Evolutionary conservation across 257 asterid genomes (phyloP).

Genomic region (Penstemon eatonii): DNA sequence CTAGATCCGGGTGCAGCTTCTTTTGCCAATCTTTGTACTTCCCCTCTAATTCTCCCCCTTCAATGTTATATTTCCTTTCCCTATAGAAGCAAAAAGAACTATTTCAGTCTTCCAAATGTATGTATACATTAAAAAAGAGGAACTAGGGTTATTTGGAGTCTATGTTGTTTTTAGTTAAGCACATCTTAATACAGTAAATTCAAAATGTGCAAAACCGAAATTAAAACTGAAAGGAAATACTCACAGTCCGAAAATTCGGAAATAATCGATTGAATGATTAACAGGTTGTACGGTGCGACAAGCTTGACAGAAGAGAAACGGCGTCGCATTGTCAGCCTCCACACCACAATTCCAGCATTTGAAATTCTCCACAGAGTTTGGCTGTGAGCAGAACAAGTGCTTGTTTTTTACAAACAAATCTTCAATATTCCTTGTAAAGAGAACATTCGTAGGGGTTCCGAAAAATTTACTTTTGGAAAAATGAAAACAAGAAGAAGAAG

Average conservation of each 20-base stretch:
- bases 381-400: constrained; percentile 42
- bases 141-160: neutral
- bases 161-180: too few species aligned
- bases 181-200: neutral
- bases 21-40: constrained; percentile 94
- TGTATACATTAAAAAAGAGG: constrained; percentile 2
- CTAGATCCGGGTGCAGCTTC: constrained; percentile 97
- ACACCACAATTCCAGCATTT: constrained; percentile 82
- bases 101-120: neutral
- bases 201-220: neutral
- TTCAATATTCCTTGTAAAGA: constrained; percentile 14
- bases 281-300: constrained; percentile 83
- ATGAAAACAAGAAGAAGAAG: constrained; percentile 22
- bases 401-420: constrained; percentile 17
- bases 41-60: constrained; percentile 63
- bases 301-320: constrained; percentile 72
- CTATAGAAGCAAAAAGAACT: constrained; percentile 36
- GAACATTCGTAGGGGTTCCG: constrained; percentile 23
- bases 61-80: constrained; percentile 56
- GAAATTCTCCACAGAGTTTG: constrained; percentile 30
- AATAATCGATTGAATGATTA: constrained; percentile 64
- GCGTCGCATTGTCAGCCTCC: constrained; percentile 36
- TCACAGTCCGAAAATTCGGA: constrained; percentile 80
- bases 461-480: constrained; percentile 27
- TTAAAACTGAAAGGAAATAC: constrained; percentile 29